Evolutionary conservation across 2,329 filamentous ascomycete genomes (phyloP), one percentile per base, ranked within the genome.

Genomic region (Coniochaeta sp.): DNA sequence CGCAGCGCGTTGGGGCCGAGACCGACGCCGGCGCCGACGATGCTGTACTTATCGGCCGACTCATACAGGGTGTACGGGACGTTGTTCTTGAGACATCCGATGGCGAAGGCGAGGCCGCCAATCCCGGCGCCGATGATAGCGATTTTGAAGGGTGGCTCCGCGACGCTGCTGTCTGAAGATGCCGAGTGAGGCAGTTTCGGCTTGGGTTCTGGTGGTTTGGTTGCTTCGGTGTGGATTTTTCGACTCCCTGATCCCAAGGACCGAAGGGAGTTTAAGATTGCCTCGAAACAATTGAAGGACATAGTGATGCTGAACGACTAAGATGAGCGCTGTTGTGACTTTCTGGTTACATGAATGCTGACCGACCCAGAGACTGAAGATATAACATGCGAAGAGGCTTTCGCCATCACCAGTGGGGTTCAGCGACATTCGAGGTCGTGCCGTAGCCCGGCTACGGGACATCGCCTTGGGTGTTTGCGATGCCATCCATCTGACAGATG

Each of bases 1-100:
- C 67, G 67, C 22, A 78, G 61, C 6, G 73, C 70, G 65, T 78
- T 79, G 7, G 75, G 75, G 0, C 72, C 75, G 9, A 78, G 59
- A 34, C 73, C 72, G 24, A 74, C 70, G 14, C 72, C 72, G 2
- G 72, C 69, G 7, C 69, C 69, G n/a, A 69, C 60, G 36, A 60
- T 58, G 7, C 65, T 67, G 56, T 66, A 71, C 42, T 62, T 47
- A 5, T 62, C 54, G n/a, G 66, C 65, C 5, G 67, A 63, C 50
- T 71, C 69, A 52, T 70, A 71, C 12, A 71, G 61, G 2, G 65
- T 68, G 17, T 67, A 68, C 7, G 64, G 62, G 4, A 71, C 62
- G 24, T 66, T 64, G 32, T 67, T 65, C 38, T 68, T 69, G 56
- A 68, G 65, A 28, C 68, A 65, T 22, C 67, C 69, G 42, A 71